Conservation (phyloP, 1,284 basidiomycete genomes). For the Bondarzewia mesenterica region DNA sequence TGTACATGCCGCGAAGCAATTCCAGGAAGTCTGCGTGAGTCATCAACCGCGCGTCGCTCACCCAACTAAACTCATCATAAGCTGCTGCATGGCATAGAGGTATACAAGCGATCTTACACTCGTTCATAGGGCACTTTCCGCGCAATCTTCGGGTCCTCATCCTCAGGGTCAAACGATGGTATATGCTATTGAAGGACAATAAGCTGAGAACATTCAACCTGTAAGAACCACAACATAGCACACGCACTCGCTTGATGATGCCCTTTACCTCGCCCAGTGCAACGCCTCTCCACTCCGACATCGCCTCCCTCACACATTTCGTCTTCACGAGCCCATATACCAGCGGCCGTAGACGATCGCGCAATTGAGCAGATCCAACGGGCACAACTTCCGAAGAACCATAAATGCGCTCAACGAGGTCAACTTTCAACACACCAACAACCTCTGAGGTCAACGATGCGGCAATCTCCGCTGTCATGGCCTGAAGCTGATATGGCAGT, state of each 20-base stretch:
- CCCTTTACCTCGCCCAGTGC: constrained; percentile 62
- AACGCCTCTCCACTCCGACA: constrained; percentile 70
- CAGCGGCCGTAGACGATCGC: constrained; percentile 61
- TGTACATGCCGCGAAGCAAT: constrained; percentile 58
- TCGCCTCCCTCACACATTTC: constrained; percentile 62
- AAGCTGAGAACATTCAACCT: background rate
- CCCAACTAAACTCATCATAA: constrained; percentile 14
- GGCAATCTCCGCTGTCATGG: constrained; percentile 66
- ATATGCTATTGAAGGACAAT: constrained; percentile 36
- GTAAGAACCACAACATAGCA: constrained; percentile 8
- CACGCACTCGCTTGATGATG: constrained; percentile 49
- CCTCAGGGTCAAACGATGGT: constrained; percentile 48
- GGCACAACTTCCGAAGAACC: constrained; percentile 14
- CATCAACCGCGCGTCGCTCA: constrained; percentile 57
- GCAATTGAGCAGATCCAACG: constrained; percentile 30
- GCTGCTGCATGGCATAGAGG: background rate
- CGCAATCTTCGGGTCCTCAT: constrained; percentile 32
- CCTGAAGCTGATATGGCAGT: constrained; percentile 60
- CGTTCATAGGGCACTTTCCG: constrained; percentile 17
- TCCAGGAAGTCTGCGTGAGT: constrained; percentile 62
- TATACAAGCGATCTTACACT: constrained; percentile 5
- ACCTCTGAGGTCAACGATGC: constrained; percentile 75
- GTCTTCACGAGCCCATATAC: constrained; percentile 73
- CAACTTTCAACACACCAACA: constrained; percentile 58
- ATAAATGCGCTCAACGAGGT: constrained; percentile 52